Evolutionary conservation across 2,329 filamentous ascomycete genomes (phyloP), one percentile per base, ranked within the genome.

Genomic region (Cladophialophora bantiana): DNA sequence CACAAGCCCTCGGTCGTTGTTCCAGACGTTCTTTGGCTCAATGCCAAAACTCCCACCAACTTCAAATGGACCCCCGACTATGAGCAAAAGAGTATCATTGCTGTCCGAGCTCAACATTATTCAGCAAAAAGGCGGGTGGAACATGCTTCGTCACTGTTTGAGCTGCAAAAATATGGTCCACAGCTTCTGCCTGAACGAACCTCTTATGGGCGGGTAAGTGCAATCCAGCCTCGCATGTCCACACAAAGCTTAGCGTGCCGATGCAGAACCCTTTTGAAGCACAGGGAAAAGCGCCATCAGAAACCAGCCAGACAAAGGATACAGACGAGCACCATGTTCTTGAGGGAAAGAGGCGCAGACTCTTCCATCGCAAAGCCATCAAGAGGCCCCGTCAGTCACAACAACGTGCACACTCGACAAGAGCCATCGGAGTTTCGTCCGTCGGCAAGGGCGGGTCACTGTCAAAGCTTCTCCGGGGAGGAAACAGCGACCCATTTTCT

Each of bases 401-500:
- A 36, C 6, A 35, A 12, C 53, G 32, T 35, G 13, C n/a, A 12
- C 53, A 31, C 13, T 31, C 9, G 10, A 38, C 53, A 7, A 55
- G 32, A 35, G 32, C 32, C 13, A 34, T 4, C 2, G 20, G 9
- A n/a, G 7, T 5, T 35, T 36, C 12, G 35, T 20, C 7, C 32
- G 31, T 20, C n/a, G 13, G 35, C 3, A n/a, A 20, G 32, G 35
- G 5, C 13, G 6, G 7, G 9, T 35, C 32, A 7, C 15, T 55
- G 10, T 35, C 53, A 34, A 9, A 36, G 32, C 53, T 38, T 35
- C 35, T 55, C 7, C 53, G 35, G n/a, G 32, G 53, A 26, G 53
- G 53, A n/a, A 35, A 20, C n/a, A 35, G 32, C 53, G 53, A 55
- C 35, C 53, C 34, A 9, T 26, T 53, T 34, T 34, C 57, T 60